Conservation (phyloP, 2,329 filamentous ascomycete genomes). For the Dothistroma septosporum region DNA sequence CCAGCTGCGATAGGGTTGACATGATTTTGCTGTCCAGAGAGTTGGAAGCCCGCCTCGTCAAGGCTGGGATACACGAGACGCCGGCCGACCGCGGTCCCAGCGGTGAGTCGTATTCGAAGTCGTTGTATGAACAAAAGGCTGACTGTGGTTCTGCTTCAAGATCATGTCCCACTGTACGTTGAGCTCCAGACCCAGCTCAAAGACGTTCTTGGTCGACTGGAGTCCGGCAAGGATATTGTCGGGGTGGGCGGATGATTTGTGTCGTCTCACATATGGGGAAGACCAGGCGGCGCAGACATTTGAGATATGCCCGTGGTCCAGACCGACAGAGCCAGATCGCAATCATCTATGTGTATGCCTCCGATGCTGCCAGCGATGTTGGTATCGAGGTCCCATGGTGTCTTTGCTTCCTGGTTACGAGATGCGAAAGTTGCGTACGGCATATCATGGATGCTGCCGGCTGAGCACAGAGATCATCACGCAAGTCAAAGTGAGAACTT, state of each 20-base stretch:
- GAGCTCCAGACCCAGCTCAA: not conserved
- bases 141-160: not conserved
- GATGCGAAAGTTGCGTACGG: not conserved
- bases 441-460: too few species aligned
- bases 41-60: conserved; percentile 37
- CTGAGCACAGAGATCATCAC: not conserved
- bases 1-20: conserved; percentile 53
- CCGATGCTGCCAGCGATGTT: not conserved
- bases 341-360: not conserved
- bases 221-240: not conserved
- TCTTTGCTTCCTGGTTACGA: not conserved
- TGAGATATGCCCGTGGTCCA: not conserved
- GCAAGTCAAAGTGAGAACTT: not conserved
- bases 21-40: conserved; percentile 45
- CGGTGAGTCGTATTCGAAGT: conserved; percentile 40
- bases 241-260: not conserved
- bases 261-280: not conserved
- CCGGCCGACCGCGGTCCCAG: conserved; percentile 48
- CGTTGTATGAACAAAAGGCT: not conserved
- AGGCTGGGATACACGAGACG: conserved; percentile 42
- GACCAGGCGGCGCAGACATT: not conserved
- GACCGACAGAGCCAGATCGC: not conserved
- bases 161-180: conserved; percentile 7
- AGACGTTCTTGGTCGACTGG: not conserved
- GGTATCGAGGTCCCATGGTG: not conserved